Percentiles rank a stretch among this genome's conserved stretches.
These are phyloP conservation scores for Takakia lepidozioides DNA, from an alignment of 225 moss, liverwort and hornwort genomes.

Conservation along the genomic window DNA sequence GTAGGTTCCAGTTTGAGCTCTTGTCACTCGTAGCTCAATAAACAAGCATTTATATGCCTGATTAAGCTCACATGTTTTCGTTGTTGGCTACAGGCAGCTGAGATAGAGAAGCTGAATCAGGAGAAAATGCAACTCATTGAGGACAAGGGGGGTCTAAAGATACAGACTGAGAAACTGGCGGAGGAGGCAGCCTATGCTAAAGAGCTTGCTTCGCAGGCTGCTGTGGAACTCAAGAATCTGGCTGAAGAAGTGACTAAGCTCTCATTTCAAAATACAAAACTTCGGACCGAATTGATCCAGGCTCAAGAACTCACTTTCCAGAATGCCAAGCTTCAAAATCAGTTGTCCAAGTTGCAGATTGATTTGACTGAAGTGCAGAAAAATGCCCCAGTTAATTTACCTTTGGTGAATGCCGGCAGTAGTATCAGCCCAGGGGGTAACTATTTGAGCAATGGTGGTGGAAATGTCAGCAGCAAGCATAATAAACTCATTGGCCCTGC, in stretches of 20 bases:
- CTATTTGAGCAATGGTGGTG: background rate
- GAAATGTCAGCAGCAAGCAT: slow-evolving; percentile 24
- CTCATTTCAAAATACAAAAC: slow-evolving; percentile 84
- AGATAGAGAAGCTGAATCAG: slow-evolving; percentile 58
- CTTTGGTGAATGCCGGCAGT: slow-evolving; percentile 51
- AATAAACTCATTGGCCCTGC: slow-evolving; percentile 32
- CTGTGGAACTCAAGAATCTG: slow-evolving; percentile 92
- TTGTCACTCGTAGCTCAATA: too few relatives aligned
- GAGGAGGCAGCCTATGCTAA: slow-evolving; percentile 92
- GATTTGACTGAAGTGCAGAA: slow-evolving; percentile 80
- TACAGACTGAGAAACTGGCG: slow-evolving; percentile 74
- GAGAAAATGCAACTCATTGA: slow-evolving; percentile 42
- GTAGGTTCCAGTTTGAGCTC: too few relatives aligned
- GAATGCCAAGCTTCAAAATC: slow-evolving; percentile 80
- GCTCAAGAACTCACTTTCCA: slow-evolving; percentile 51
- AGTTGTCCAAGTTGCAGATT: slow-evolving; percentile 53
- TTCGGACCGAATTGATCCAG: slow-evolving; percentile 70
- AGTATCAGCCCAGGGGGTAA: slow-evolving; percentile 21
- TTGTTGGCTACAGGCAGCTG: slow-evolving; percentile 41
- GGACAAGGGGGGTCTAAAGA: slow-evolving; percentile 50
- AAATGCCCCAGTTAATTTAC: slow-evolving; percentile 58
- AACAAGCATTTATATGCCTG: too few relatives aligned
- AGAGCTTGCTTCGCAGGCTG: slow-evolving; percentile 89
- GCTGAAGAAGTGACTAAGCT: slow-evolving; percentile 98
- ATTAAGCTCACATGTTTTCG: too few relatives aligned